Percentiles rank a stretch among this genome's conserved stretches.
These are phyloP conservation scores for Cymodocea nodosa DNA, from an alignment of 116 monocot species.

Conservation along the genomic window DNA sequence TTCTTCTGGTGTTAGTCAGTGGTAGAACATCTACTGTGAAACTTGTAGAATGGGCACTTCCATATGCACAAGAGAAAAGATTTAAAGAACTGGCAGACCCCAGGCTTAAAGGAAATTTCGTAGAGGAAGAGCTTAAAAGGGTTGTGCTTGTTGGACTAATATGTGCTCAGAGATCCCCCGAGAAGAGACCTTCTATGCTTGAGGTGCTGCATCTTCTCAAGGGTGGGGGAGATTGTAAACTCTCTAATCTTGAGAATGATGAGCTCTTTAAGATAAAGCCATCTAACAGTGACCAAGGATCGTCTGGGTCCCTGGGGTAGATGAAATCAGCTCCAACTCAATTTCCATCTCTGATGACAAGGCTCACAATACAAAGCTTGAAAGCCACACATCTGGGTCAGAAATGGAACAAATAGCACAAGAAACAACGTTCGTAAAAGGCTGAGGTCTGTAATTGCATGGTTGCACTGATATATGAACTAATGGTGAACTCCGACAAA, in stretches of 20 bases:
- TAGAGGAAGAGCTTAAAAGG: slow-evolving; percentile 32
- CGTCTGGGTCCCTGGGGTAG: slow-evolving; percentile 17
- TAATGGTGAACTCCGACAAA: no score
- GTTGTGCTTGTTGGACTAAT: slow-evolving; percentile 38
- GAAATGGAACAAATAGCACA: background rate
- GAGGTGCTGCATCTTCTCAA: slow-evolving; percentile 43
- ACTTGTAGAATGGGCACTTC: slow-evolving; percentile 49
- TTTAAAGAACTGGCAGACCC: slow-evolving; percentile 46
- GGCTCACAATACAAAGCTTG: slow-evolving; percentile 4
- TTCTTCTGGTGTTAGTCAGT: slow-evolving; percentile 47
- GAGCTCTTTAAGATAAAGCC: slow-evolving; percentile 27
- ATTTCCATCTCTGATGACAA: slow-evolving; percentile 16
- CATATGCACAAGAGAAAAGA: slow-evolving; percentile 29
- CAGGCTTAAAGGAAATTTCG: slow-evolving; percentile 25
- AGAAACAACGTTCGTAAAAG: background rate
- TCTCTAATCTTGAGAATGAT: slow-evolving; percentile 31
- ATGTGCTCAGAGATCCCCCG: slow-evolving; percentile 31
- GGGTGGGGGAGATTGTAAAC: slow-evolving; percentile 30
- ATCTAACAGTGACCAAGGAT: background rate
- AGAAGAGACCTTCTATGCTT: slow-evolving; percentile 46
- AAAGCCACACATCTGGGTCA: slow-evolving; percentile 1
- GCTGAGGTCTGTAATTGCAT: background rate
- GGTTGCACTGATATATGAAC: background rate
- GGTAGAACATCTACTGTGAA: slow-evolving; percentile 41
- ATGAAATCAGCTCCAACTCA: slow-evolving; percentile 13